Conservation (phyloP, 2,329 filamentous ascomycete species). For the Magnaporthales sp. region DNA sequence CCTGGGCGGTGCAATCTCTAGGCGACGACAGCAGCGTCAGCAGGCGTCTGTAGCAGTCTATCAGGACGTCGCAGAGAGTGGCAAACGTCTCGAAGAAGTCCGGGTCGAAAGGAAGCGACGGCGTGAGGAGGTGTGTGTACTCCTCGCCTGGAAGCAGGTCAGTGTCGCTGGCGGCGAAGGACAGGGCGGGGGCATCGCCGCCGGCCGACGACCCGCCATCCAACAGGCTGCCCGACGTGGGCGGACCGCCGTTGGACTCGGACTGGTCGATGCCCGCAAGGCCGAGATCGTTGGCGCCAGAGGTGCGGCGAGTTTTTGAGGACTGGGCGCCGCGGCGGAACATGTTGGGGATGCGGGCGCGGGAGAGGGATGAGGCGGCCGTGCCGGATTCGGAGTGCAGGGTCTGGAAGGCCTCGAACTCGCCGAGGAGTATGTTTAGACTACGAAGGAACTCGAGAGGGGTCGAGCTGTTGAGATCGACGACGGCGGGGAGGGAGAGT, state of each 20-base stretch:
- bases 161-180: conserved; percentile 49
- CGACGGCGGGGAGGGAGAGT: conserved; percentile 78
- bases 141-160: conserved; percentile 75
- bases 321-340: conserved; percentile 58
- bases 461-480: conserved; percentile 76
- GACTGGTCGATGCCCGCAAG: conserved; percentile 19
- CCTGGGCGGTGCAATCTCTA: conserved; percentile 56
- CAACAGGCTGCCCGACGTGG: conserved; percentile 19
- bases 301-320: conserved; percentile 47
- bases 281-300: conserved; percentile 32
- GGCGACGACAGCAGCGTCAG: conserved; percentile 68
- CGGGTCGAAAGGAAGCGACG: conserved; percentile 85
- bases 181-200: conserved; percentile 36
- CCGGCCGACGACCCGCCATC: conserved; percentile 16
- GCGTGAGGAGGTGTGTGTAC: conserved; percentile 84
- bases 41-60: conserved; percentile 81
- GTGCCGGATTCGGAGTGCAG: conserved; percentile 72
- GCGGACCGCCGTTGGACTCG: conserved; percentile 15
- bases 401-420: conserved; percentile 91
- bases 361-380: conserved; percentile 59
- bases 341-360: conserved; percentile 72
- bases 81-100: conserved; percentile 97
- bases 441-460: conserved; percentile 80
- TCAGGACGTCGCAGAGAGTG: conserved; percentile 88
- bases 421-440: conserved; percentile 73